These are phyloP conservation scores for Discostella pseudostelligera DNA, from an alignment of 108 stramenopile genomes.

Conservation along the genomic window DNA sequence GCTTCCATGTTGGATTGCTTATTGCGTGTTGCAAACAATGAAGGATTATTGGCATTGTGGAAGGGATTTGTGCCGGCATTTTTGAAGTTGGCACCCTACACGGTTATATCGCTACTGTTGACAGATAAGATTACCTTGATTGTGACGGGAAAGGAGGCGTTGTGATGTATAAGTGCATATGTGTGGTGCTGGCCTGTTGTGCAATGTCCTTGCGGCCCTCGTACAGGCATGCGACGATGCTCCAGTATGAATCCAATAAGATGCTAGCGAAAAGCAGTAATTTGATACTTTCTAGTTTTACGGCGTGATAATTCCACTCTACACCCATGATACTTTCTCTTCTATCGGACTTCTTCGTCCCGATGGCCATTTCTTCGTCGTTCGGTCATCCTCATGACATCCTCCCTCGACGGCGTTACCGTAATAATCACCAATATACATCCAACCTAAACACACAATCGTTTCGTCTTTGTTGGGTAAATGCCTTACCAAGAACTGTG, in stretches of 20 bases:
- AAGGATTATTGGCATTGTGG: slow-evolving; percentile 59
- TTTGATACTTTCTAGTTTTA: no score
- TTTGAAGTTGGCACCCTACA: slow-evolving; percentile 77
- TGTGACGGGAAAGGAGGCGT: slow-evolving; percentile 56
- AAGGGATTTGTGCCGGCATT: slow-evolving; percentile 72
- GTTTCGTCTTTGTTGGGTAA: slow-evolving; percentile 7
- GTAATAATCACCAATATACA: slow-evolving; percentile 40
- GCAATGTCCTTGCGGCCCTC: no score
- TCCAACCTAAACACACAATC: slow-evolving; percentile 40
- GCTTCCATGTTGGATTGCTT: slow-evolving; percentile 62
- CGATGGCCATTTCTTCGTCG: slow-evolving; percentile 32
- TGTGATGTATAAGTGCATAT: no score
- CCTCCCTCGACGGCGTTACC: not conserved
- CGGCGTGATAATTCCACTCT: not conserved
- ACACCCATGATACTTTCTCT: slow-evolving; percentile 22
- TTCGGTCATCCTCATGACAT: not conserved
- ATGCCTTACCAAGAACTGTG: slow-evolving; percentile 13
- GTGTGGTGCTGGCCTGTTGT: no score
- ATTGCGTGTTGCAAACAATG: slow-evolving; percentile 47
- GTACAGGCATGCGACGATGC: no score
- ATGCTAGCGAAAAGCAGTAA: not conserved
- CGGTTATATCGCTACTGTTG: slow-evolving; percentile 62
- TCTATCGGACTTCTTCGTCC: slow-evolving; percentile 29
- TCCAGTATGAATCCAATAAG: no score
- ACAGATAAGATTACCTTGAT: slow-evolving; percentile 66